Conservation (phyloP, 1,284 basidiomycete genomes). For the Naganishia albida region DNA sequence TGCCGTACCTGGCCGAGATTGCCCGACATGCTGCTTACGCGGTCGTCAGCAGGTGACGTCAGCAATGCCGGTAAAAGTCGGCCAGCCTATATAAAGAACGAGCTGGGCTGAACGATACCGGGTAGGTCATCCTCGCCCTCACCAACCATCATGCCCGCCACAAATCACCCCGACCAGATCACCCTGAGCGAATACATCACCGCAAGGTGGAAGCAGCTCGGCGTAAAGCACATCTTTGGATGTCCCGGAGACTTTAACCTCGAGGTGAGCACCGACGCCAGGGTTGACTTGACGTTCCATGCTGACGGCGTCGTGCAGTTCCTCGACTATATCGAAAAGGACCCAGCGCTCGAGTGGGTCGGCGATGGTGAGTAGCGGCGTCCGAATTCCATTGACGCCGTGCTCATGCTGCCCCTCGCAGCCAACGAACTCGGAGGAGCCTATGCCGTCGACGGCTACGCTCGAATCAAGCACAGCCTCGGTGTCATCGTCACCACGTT, state of each 20-base stretch:
- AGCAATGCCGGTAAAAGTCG: background rate
- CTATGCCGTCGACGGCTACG: conserved; percentile 94
- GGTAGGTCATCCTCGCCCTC: background rate
- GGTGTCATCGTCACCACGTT: conserved; percentile 78
- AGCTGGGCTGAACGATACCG: background rate
- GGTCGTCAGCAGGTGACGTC: background rate
- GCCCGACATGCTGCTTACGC: too few relatives aligned
- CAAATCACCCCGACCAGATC: conserved; percentile 27
- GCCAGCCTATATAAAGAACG: too few relatives aligned
- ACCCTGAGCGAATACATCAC: conserved; percentile 61
- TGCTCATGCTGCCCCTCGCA: background rate
- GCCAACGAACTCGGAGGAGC: conserved; percentile 84
- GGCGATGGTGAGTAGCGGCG: conserved; percentile 67
- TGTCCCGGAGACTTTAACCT: conserved; percentile 77
- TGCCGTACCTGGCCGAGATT: too few relatives aligned
- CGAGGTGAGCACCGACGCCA: conserved; percentile 49
- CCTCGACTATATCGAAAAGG: conserved; percentile 79
- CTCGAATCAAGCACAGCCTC: conserved; percentile 74
- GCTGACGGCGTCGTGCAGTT: conserved; percentile 6
- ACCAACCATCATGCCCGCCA: background rate
- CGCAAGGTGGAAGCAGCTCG: conserved; percentile 61
- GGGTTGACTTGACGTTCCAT: background rate
- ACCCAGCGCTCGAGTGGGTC: conserved; percentile 77
- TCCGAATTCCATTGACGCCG: background rate
- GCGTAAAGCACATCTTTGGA: conserved; percentile 68